Evolutionary conservation across 805 yeast species (phyloP), one percentile per base, ranked within the genome.

Genomic region (Yarrowia osloensis): DNA sequence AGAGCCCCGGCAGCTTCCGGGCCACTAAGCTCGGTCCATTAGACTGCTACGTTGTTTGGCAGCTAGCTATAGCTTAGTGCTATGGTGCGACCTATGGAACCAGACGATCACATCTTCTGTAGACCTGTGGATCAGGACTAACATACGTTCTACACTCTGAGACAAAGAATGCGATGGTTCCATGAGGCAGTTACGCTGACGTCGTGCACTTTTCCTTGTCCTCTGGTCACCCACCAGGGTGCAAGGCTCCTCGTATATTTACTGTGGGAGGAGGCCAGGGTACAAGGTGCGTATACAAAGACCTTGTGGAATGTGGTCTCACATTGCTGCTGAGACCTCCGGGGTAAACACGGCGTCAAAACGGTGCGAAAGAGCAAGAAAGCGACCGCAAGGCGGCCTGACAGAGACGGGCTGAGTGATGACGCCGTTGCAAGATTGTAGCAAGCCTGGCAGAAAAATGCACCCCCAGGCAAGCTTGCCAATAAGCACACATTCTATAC

Each of bases 401-500:
- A n/a, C n/a, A n/a, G n/a, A n/a, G n/a, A n/a, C n/a, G n/a, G n/a
- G n/a, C n/a, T n/a, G n/a, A n/a, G n/a, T n/a, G n/a, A n/a, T 3
- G 12, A n/a, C 24, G 26, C 26, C 46, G 46, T 40, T 40, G 26
- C 46, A 21, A 40, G 13, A 17, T 24, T 19, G 40, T 37, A 37
- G 21, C 40, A 15, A 37, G n/a, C n/a, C n/a, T n/a, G n/a, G n/a
- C n/a, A n/a, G n/a, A 24, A 13, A 50, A 50, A 50, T 19, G 44
- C 42, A 52, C 59, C n/a, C 59, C 35, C 40, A 44, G 59, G 31
- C 59, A 52, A 35, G 40, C 44, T 15, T 24, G 29, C 44, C 59
- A 54, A 39, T 54, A 54, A 54, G 46, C 46, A 54, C 59, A 52
- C 62, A 54, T 54, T 54, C 62, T 37, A 54, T 35, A 54, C 46